Percentiles rank a stretch among this genome's conserved stretches.
Conservation (phyloP, 2,329 filamentous ascomycete genomes). For the Ophiosphaerella narmari region DNA sequence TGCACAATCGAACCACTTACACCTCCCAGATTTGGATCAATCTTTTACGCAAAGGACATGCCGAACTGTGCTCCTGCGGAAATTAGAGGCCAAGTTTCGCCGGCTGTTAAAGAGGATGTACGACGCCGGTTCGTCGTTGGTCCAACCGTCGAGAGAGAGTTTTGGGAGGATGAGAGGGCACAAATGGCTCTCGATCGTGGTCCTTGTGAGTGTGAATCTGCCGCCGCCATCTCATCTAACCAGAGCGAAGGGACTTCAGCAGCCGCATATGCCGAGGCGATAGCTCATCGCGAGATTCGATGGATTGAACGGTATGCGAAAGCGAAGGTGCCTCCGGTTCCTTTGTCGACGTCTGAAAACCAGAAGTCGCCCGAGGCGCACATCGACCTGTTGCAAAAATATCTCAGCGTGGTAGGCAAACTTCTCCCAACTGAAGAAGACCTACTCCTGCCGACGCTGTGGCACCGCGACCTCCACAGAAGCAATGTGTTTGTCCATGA, state of each 20-base stretch:
- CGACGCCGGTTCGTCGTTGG: constrained; percentile 44
- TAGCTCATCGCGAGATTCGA: constrained; percentile 41
- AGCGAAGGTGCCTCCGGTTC: constrained; percentile 16
- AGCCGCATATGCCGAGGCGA: constrained; percentile 42
- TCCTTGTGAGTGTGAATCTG: constrained; percentile 40
- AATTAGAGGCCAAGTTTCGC: constrained; percentile 27
- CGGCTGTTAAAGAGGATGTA: constrained; percentile 37
- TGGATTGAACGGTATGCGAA: constrained; percentile 40
- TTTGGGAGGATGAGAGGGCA: constrained; percentile 44
- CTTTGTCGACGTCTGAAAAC: constrained; percentile 16
- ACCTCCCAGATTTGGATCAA: constrained; percentile 43
- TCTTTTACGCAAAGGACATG: constrained; percentile 44
- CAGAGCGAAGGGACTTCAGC: constrained; percentile 10
- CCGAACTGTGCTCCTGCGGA: constrained; percentile 35
- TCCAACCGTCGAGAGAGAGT: constrained; percentile 41
- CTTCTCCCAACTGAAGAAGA: constrained; percentile 27
- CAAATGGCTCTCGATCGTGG: constrained; percentile 45
- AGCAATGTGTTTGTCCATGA: constrained; percentile 48
- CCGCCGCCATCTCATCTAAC: too few relatives aligned
- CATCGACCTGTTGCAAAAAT: constrained; percentile 41
- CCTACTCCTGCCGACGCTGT: constrained; percentile 39
- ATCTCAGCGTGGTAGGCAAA: constrained; percentile 34
- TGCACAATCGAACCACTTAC: constrained; percentile 9
- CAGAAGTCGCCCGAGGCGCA: constrained; percentile 30
- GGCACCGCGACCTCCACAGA: constrained; percentile 48